A percentile compares a stretch with the other conserved stretches of the same genome.
phyloP scores from a whole-genome alignment of 352 stramenopile species.

The Chrysophaeum taylorii region DNA sequence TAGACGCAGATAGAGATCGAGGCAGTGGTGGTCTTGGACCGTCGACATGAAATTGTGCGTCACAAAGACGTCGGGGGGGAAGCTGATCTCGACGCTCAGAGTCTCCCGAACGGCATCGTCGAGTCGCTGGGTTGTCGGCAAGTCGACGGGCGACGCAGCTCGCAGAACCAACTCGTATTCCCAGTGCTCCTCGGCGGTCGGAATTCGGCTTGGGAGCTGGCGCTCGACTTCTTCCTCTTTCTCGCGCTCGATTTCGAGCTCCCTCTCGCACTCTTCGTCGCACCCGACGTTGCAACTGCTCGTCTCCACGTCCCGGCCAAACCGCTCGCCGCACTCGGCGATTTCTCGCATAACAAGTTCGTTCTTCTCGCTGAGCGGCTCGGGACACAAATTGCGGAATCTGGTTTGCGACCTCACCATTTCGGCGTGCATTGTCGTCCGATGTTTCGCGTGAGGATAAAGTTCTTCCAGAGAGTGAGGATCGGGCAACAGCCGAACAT shows the following conservation, averaged over 20 bases:
- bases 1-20: conserved; percentile 32
- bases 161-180: conserved; percentile 38
- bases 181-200: conserved; percentile 29
- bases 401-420: conserved; percentile 23
- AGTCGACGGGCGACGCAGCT: not conserved
- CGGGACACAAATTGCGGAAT: conserved; percentile 25
- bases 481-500: conserved; percentile 38
- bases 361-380: conserved; percentile 16
- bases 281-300: conserved; percentile 17
- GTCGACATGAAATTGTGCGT: conserved; percentile 36
- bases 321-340: conserved; percentile 20
- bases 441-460: conserved; percentile 23
- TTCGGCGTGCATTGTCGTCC: conserved; percentile 13
- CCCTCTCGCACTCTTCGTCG: conserved; percentile 46
- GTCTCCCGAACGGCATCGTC: conserved; percentile 9
- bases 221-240: conserved; percentile 34
- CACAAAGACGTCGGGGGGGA: conserved; percentile 25
- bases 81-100: conserved; percentile 25
- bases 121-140: not conserved
- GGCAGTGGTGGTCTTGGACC: conserved; percentile 15
- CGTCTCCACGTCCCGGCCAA: conserved; percentile 30
- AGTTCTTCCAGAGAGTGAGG: too few species aligned
- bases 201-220: conserved; percentile 30
- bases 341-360: conserved; percentile 25
- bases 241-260: conserved; percentile 40